Percentiles rank a stretch among this genome's conserved stretches.
phyloP scores from a whole-genome alignment of 2,329 filamentous ascomycete species.

The Fusarium oxysporum region DNA sequence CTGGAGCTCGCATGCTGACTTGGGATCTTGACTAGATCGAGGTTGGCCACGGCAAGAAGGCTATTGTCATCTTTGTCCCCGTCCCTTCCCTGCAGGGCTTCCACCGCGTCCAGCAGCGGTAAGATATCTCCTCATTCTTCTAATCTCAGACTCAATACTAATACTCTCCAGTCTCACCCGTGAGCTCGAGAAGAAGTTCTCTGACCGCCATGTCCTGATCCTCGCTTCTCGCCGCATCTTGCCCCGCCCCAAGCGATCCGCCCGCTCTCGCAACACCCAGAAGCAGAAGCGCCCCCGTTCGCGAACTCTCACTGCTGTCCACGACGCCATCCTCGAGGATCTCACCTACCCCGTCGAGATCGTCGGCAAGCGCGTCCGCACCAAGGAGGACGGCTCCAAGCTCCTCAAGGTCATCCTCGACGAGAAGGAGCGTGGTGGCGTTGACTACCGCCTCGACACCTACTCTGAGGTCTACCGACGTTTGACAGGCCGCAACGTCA shows the following conservation, averaged over 20 bases:
- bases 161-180: constrained; percentile 83
- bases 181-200: constrained; percentile 99
- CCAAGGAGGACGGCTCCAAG: constrained; percentile 99
- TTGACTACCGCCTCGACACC: constrained; percentile 99
- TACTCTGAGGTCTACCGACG: constrained; percentile 99
- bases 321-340: constrained; percentile 97
- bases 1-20: constrained; percentile 84
- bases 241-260: constrained; percentile 97
- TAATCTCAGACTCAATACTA: constrained; percentile 13
- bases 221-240: constrained; percentile 98
- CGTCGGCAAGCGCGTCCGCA: constrained; percentile 97
- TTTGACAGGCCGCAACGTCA: constrained; percentile 94
- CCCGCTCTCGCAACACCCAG: constrained; percentile 94
- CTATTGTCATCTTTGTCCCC: constrained; percentile 99
- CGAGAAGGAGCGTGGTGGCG: constrained; percentile 99
- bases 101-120: constrained; percentile 99
- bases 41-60: constrained; percentile 99
- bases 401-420: constrained; percentile 98
- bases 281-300: constrained; percentile 99
- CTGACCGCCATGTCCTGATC: constrained; percentile 99
- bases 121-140: constrained; percentile 57
- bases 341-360: constrained; percentile 99
- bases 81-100: constrained; percentile 98
- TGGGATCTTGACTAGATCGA: constrained; percentile 86
- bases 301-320: constrained; percentile 97